Evolutionary conservation across 23 red algal species (phyloP).

Genomic region (Gracilaria caudata): DNA sequence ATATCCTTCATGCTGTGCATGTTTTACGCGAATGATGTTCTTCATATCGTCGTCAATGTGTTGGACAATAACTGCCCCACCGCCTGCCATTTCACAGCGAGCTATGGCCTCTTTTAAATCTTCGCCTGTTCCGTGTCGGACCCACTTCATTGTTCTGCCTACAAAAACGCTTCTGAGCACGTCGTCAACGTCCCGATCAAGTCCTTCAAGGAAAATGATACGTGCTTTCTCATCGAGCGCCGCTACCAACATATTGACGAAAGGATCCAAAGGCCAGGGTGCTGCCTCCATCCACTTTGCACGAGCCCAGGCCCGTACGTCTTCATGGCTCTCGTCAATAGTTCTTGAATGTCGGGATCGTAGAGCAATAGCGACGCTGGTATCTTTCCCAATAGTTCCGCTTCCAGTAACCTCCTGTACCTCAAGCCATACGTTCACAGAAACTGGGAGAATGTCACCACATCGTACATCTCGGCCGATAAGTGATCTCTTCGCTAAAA

Average conservation of each 20-base stretch:
- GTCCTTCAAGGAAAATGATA: constrained; percentile 27
- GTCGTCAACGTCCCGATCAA: constrained; percentile 31
- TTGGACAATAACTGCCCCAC: constrained; percentile 18
- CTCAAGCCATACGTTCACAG: neutral
- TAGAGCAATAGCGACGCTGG: constrained; percentile 21
- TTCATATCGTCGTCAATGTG: constrained; percentile 25
- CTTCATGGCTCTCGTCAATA: neutral
- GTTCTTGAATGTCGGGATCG: neutral
- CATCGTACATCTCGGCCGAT: constrained; percentile 13
- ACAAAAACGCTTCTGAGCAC: constrained; percentile 18
- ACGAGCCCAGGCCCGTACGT: constrained; percentile 32
- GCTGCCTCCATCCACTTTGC: constrained; percentile 25
- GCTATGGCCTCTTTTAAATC: constrained; percentile 27
- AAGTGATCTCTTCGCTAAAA: constrained; percentile 20
- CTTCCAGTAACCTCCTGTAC: constrained; percentile 10
- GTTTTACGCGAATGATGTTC: neutral
- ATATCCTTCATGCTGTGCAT: neutral
- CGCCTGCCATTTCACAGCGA: constrained; percentile 22
- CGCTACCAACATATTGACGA: neutral
- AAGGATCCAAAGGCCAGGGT: neutral
- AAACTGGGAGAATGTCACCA: constrained; percentile 51
- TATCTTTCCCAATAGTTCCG: constrained; percentile 12
- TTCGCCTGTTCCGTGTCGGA: neutral
- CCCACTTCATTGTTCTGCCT: constrained; percentile 17
- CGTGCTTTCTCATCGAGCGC: neutral